A percentile compares a stretch with the other conserved stretches of the same genome.
These are phyloP conservation scores for Moesziomyces antarcticus DNA, from an alignment of 1,284 basidiomycete genomes.

Conservation along the genomic window DNA sequence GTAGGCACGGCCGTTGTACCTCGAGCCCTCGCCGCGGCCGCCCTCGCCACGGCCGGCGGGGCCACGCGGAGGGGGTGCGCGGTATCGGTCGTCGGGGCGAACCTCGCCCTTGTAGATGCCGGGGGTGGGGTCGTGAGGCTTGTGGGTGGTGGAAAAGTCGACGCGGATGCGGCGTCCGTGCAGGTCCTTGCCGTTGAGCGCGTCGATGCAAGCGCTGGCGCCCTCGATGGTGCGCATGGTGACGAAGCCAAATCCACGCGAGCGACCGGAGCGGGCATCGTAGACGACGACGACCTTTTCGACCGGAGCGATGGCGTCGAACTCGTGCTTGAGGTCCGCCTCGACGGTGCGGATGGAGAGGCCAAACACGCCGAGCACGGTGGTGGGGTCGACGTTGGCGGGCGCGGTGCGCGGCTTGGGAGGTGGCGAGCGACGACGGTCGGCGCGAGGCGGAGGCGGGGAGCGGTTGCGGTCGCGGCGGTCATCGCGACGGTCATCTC, in stretches of 20 bases:
- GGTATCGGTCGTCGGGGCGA: constrained; percentile 55
- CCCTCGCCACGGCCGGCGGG: constrained; percentile 9
- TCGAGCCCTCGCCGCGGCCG: constrained; percentile 10
- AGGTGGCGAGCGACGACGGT: constrained; percentile 39
- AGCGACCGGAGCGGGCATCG: constrained; percentile 95
- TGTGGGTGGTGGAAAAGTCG: constrained; percentile 92
- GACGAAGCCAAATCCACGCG: constrained; percentile 97
- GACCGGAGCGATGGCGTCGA: constrained; percentile 85
- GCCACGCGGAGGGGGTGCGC: constrained; percentile 9
- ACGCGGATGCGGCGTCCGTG: constrained; percentile 96
- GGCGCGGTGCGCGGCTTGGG: constrained; percentile 41
- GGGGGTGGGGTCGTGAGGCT: constrained; percentile 93
- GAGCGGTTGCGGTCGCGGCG: constrained; percentile 26
- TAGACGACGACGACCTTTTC: constrained; percentile 96
- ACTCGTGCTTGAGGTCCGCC: constrained; percentile 92
- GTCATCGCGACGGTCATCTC: constrained; percentile 34
- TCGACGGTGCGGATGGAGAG: constrained; percentile 93
- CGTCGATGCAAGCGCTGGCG: constrained; percentile 85
- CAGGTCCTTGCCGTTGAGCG: constrained; percentile 92
- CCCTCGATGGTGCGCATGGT: constrained; percentile 89
- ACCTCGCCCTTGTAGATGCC: constrained; percentile 79
- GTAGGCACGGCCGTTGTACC: constrained; percentile 38
- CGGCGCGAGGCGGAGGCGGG: constrained; percentile 31
- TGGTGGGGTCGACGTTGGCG: constrained; percentile 77
- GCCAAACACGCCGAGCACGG: constrained; percentile 94